Evolutionary conservation across 2,329 filamentous ascomycete genomes (phyloP).

Genomic region (Ceratocystis smalleyi): DNA sequence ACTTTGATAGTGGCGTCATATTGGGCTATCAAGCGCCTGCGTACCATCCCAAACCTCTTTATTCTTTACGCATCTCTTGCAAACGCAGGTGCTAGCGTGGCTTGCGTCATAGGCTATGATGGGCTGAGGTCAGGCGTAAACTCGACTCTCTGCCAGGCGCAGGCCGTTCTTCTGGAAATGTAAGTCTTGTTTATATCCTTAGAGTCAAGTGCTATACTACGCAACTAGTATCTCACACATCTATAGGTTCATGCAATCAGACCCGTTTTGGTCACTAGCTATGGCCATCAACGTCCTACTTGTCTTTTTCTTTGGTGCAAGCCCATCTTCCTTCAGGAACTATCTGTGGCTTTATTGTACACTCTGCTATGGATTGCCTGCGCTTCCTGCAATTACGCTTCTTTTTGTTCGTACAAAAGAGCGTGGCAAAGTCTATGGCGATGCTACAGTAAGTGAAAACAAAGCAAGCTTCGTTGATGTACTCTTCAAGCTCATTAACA

Average conservation of each 20-base stretch:
- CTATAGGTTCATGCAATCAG: constrained; percentile 58
- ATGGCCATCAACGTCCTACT: constrained; percentile 75
- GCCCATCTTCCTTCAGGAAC: constrained; percentile 51
- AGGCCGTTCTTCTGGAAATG: constrained; percentile 50
- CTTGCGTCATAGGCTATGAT: constrained; percentile 55
- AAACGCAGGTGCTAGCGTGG: constrained; percentile 44
- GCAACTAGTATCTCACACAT: background rate
- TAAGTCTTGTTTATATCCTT: constrained; percentile 29
- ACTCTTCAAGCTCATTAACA: constrained; percentile 4
- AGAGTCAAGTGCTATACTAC: background rate
- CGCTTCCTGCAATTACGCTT: constrained; percentile 49
- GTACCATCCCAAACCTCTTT: constrained; percentile 46
- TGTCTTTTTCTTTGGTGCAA: constrained; percentile 45
- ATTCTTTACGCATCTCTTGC: constrained; percentile 46
- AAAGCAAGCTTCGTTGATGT: background rate
- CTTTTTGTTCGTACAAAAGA: constrained; percentile 36
- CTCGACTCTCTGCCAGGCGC: constrained; percentile 44
- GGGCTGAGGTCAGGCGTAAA: constrained; percentile 40
- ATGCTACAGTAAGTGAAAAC: constrained; percentile 36
- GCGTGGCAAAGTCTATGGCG: constrained; percentile 34
- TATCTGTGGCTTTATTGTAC: constrained; percentile 57
- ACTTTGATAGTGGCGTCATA: constrained; percentile 38
- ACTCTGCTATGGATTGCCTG: constrained; percentile 56
- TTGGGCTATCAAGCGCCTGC: constrained; percentile 33
- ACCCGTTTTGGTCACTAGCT: constrained; percentile 62